Evolutionary conservation across 306 rosid species (phyloP), one percentile per base, ranked within the genome.

Genomic region (Fagus sylvatica): DNA sequence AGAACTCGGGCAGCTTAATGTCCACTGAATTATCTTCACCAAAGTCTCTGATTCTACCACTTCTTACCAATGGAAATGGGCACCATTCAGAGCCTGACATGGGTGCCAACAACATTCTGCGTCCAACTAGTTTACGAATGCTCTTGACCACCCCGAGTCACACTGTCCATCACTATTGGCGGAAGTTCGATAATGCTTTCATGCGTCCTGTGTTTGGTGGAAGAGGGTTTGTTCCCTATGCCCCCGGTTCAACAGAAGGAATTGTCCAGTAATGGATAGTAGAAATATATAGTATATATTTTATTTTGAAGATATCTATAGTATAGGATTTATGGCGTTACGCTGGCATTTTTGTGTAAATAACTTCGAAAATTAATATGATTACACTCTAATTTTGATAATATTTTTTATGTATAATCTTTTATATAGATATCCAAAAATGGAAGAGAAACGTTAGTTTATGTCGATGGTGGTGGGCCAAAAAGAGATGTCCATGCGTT

Each of bases 191-290:
- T n/a, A 70, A 88, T 70, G 3, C 81, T 30, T 72, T 70, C 81
- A 84, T 90, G 94, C 90, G 91, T 19, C 92, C 91, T 15, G 76
- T 88, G n/a, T 90, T 90, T 62, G 92, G 91, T 4, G 89, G 91
- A 17, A 84, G 91, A 66, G 88, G 90, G n/a, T 85, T 85, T 40
- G 86, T 70, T 46, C 85, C 80, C 2, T 28, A 34, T 15, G 0
- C 6, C 72, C 80, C 78, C 9, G 17, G 32, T 75, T 82, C 87
- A 33, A 43, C 15, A 2, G 83, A 83, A 19, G 12, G 15, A 4
- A 36, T 36, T 51, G 41, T 64, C 34, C 79, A 60, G n/a, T 74
- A 81, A 75, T 12, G 49, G 54, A 49, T 11, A 22, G 34, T 10
- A 6, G 5, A 37, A 39, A 49, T 2, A 51, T 28, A 48, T 65